Evolutionary conservation across 768 basidiomycete genomes (phyloP).

Genomic region (Boletus coccyginus): DNA sequence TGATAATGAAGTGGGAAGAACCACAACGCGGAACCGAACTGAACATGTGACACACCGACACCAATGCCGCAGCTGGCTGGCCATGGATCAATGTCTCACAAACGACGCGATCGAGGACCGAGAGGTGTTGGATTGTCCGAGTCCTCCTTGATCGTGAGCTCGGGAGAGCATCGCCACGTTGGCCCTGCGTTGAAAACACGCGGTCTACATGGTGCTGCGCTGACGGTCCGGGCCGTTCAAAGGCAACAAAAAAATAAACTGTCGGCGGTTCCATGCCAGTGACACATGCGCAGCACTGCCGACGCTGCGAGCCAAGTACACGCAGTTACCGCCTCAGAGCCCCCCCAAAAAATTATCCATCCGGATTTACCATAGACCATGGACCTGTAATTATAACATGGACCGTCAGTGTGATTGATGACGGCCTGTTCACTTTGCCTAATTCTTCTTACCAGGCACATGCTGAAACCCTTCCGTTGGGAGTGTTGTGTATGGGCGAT

Average conservation of each 20-base stretch:
- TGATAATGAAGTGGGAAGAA: not conserved
- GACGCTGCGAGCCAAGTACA: not conserved
- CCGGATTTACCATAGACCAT: not conserved
- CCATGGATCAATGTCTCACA: not conserved
- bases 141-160: slow-evolving; percentile 2
- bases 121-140: not conserved
- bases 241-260: not conserved
- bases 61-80: not conserved
- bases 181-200: slow-evolving; percentile 28
- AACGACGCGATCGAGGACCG: slow-evolving; percentile 8
- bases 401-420: not conserved
- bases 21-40: slow-evolving; percentile 10
- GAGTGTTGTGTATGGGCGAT: not conserved
- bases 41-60: not conserved
- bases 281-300: not conserved
- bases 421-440: not conserved
- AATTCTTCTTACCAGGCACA: slow-evolving; percentile 4
- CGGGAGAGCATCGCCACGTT: not conserved
- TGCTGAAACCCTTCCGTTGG: not conserved
- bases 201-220: slow-evolving; percentile 11
- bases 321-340: not conserved
- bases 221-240: not conserved
- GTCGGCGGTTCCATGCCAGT: not conserved
- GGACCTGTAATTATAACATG: slow-evolving; percentile 3
- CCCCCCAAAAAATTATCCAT: not conserved